Conservation (phyloP, 139 green algal genomes). For the Trebouxia sp. region DNA sequence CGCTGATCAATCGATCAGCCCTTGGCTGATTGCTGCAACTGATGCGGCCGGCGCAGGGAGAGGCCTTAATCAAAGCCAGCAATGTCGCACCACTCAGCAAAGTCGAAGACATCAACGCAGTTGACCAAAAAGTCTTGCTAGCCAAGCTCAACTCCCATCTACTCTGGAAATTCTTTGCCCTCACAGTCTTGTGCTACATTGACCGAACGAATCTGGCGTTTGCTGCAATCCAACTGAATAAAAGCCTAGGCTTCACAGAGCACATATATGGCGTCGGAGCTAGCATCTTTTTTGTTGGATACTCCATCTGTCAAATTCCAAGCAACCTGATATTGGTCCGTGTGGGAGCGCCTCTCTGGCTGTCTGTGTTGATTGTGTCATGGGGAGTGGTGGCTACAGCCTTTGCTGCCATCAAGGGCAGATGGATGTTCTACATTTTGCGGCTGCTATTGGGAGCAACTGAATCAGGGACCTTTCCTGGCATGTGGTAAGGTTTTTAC, state of each 20-base stretch:
- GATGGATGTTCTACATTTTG: conserved; percentile 61
- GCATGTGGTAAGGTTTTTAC: conserved; percentile 38
- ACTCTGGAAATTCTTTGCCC: conserved; percentile 44
- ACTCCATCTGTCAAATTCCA: conserved; percentile 40
- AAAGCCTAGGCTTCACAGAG: conserved; percentile 59
- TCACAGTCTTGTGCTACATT: conserved; percentile 40
- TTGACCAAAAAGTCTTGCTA: conserved; percentile 32
- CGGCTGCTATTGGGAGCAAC: conserved; percentile 70
- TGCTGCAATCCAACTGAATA: conserved; percentile 69
- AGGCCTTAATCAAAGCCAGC: conserved; percentile 2
- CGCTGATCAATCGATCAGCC: not conserved
- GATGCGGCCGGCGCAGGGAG: not conserved
- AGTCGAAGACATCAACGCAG: not conserved
- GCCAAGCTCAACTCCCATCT: conserved; percentile 51
- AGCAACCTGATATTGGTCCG: conserved; percentile 48
- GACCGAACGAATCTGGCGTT: conserved; percentile 71
- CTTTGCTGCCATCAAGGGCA: conserved; percentile 53
- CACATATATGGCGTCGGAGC: conserved; percentile 73
- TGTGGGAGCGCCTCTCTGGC: conserved; percentile 64
- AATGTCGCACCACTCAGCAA: not conserved
- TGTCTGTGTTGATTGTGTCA: conserved; percentile 51
- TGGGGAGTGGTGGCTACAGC: conserved; percentile 69
- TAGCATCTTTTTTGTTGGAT: conserved; percentile 81
- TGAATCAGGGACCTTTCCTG: conserved; percentile 75
- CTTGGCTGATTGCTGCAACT: not conserved